A percentile compares a stretch with the other conserved stretches of the same genome.
These are phyloP conservation scores for Dipodascopsis tothii DNA, from an alignment of 805 yeast genomes.

Conservation along the genomic window DNA sequence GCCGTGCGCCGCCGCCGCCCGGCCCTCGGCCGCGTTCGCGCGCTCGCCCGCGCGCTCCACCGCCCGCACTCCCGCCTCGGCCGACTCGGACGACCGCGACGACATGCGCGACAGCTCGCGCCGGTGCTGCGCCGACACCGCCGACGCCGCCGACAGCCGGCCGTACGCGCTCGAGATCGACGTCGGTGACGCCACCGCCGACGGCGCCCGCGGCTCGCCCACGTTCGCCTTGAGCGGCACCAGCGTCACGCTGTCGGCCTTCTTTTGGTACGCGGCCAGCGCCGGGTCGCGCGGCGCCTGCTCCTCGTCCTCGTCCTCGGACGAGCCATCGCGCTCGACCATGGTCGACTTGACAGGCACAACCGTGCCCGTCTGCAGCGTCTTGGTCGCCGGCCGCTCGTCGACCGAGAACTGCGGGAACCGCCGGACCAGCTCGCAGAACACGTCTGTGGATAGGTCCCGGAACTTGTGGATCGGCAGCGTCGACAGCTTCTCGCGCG, in stretches of 20 bases:
- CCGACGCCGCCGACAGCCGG: no score
- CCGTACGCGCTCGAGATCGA: not conserved
- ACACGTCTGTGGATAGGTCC: conserved; percentile 83
- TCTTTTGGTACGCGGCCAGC: not conserved
- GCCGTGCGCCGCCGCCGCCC: no score
- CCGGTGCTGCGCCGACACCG: no score
- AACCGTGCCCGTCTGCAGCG: conserved; percentile 36
- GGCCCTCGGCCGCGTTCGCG: no score
- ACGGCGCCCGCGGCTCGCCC: not conserved
- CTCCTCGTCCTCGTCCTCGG: conserved; percentile 29
- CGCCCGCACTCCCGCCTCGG: no score
- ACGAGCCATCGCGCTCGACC: conserved; percentile 80
- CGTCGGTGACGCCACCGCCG: conserved; percentile 2
- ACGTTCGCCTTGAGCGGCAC: not conserved
- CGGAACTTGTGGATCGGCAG: conserved; percentile 75
- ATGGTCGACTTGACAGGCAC: conserved; percentile 79
- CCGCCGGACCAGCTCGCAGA: conserved; percentile 78
- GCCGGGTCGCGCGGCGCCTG: not conserved
- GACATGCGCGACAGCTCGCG: no score
- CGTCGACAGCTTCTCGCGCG: conserved; percentile 81
- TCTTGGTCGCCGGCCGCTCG: conserved; percentile 11
- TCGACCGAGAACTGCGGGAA: conserved; percentile 32
- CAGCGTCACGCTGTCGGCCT: not conserved
- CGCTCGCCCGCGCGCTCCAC: no score
- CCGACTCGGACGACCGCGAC: no score